Evolutionary conservation across 768 basidiomycete species (phyloP).

Genomic region (Leucosporidium yakuticum): DNA sequence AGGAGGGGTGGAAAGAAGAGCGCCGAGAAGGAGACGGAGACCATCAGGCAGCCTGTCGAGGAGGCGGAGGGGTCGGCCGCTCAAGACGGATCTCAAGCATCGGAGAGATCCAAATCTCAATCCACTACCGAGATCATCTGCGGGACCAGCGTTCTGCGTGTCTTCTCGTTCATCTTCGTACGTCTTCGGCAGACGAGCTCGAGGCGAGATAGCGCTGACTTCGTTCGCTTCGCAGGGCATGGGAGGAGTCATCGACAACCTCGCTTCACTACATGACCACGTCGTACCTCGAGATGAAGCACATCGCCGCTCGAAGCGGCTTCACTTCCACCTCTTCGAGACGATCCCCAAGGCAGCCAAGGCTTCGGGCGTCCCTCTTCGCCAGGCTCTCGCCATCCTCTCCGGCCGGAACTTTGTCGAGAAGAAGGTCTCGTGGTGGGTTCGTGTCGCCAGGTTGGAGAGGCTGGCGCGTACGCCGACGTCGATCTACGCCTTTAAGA

Average conservation of each 20-base stretch:
- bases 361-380: not conserved
- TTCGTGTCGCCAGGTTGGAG: constrained; percentile 28
- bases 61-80: too few species aligned
- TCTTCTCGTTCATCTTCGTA: constrained; percentile 22
- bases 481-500: constrained; percentile 39
- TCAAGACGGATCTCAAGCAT: too few species aligned
- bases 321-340: constrained; percentile 42
- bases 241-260: constrained; percentile 37
- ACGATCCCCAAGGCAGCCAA: constrained; percentile 18
- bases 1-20: not conserved
- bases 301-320: constrained; percentile 17
- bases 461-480: constrained; percentile 20
- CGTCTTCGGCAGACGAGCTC: not conserved
- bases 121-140: constrained; percentile 11
- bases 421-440: constrained; percentile 21
- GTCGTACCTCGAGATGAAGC: constrained; percentile 19
- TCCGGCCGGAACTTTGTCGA: constrained; percentile 15
- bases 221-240: constrained; percentile 1
- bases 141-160: constrained; percentile 14
- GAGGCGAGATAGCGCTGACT: not conserved
- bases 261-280: constrained; percentile 35
- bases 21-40: not conserved
- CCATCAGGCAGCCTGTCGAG: too few species aligned
- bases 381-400: constrained; percentile 4
- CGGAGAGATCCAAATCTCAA: not conserved